phyloP scores from a whole-genome alignment of 208 protist species.

The Leishmania aethiopica region DNA sequence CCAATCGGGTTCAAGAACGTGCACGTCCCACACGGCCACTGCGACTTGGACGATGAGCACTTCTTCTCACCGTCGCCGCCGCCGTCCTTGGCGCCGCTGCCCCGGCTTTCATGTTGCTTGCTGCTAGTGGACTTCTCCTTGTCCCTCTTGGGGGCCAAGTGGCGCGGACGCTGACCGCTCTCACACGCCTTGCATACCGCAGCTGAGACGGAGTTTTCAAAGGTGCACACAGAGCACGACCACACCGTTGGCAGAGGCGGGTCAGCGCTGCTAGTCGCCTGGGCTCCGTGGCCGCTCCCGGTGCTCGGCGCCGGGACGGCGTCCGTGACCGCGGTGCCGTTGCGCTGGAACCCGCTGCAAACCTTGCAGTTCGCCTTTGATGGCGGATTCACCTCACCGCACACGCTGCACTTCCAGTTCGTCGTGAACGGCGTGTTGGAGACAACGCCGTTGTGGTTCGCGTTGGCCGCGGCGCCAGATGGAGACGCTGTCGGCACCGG shows the following conservation, averaged over 20 bases:
- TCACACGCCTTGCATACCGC: constrained; percentile 74
- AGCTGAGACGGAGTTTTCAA: constrained; percentile 57
- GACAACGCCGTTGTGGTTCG: not conserved
- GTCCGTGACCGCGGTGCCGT: constrained; percentile 46
- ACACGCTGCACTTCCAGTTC: constrained; percentile 69
- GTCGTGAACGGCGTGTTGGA: constrained; percentile 25
- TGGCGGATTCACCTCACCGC: constrained; percentile 53
- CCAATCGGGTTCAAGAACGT: constrained; percentile 68
- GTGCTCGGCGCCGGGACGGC: constrained; percentile 3
- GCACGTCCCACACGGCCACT: constrained; percentile 72
- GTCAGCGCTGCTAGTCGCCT: constrained; percentile 4
- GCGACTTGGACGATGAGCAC: not conserved
- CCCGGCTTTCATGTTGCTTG: not conserved
- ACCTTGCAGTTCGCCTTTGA: constrained; percentile 43
- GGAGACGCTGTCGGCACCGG: constrained; percentile 21
- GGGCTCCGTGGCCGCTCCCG: not conserved
- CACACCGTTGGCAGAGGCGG: constrained; percentile 39
- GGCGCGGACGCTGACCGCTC: constrained; percentile 72
- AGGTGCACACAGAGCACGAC: constrained; percentile 79
- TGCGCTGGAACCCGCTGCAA: constrained; percentile 72
- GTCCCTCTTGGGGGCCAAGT: constrained; percentile 28
- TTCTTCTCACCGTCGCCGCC: constrained; percentile 17
- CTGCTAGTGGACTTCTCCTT: constrained; percentile 1
- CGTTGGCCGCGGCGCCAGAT: constrained; percentile 8
- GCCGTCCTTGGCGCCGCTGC: not conserved